Percentiles rank a stretch among this genome's conserved stretches.
Evolutionary conservation across 2,329 filamentous ascomycete genomes (phyloP).

Genomic region (Fusarium caatingaense): DNA sequence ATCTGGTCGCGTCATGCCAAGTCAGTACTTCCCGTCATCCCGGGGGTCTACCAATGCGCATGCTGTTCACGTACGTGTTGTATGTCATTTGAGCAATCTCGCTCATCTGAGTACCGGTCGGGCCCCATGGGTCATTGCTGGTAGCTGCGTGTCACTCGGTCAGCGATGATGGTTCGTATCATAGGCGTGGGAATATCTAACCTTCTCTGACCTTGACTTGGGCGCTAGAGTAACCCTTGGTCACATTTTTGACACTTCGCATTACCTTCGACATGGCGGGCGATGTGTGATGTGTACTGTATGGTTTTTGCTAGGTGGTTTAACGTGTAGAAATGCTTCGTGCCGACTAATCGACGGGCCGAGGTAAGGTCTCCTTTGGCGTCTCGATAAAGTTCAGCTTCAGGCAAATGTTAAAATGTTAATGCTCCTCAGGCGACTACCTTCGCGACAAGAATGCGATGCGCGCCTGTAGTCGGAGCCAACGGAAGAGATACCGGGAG

Average conservation of each 20-base stretch:
- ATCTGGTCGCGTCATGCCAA: constrained; percentile 62
- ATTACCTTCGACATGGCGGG: constrained; percentile 93
- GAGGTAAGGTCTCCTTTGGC: constrained; percentile 26
- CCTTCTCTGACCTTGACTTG: constrained; percentile 99
- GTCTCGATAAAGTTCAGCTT: constrained; percentile 17
- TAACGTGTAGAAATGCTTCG: constrained; percentile 27
- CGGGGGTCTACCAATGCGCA: neutral
- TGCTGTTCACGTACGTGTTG: constrained; percentile 79
- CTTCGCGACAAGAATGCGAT: constrained; percentile 28
- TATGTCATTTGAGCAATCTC: constrained; percentile 98
- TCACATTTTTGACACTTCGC: constrained; percentile 98
- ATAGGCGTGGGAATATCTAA: constrained; percentile 56
- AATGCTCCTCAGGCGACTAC: constrained; percentile 17
- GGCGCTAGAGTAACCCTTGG: constrained; percentile 95
- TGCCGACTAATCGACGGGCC: constrained; percentile 39
- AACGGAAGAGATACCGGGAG: constrained; percentile 27
- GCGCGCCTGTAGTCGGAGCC: constrained; percentile 36
- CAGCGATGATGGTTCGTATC: constrained; percentile 25
- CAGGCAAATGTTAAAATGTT: constrained; percentile 1
- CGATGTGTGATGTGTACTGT: constrained; percentile 35
- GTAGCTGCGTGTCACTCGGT: constrained; percentile 73
- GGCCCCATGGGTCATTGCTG: constrained; percentile 98
- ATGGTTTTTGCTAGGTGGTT: constrained; percentile 10
- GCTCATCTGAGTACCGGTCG: constrained; percentile 97
- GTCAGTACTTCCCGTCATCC: constrained; percentile 32